Evolutionary conservation across 352 stramenopile genomes (phyloP).

Genomic region (Pythium rishiriense): DNA sequence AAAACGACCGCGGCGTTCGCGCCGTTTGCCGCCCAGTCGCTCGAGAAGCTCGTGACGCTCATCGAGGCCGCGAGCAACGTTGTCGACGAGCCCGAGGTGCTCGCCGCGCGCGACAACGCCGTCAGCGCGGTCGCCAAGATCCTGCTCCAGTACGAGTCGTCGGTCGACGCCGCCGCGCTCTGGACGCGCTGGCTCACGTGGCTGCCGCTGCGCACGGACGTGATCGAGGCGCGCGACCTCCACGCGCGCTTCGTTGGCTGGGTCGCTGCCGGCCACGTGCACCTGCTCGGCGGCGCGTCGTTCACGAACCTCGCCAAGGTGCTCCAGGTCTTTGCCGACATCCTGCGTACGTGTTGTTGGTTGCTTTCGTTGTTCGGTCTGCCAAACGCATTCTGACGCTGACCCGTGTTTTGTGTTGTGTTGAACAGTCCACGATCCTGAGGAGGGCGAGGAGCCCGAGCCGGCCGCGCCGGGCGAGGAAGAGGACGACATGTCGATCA

Average conservation of each 20-base stretch:
- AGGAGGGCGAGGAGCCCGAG: slow-evolving; percentile 51
- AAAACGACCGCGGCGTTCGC: slow-evolving; percentile 73
- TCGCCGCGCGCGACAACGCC: slow-evolving; percentile 77
- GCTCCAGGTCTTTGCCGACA: slow-evolving; percentile 75
- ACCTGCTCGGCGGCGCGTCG: slow-evolving; percentile 60
- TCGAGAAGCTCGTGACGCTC: slow-evolving; percentile 76
- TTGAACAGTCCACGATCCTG: slow-evolving; percentile 58
- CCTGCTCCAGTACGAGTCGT: slow-evolving; percentile 47
- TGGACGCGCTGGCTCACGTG: slow-evolving; percentile 81
- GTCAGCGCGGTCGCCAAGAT: slow-evolving; percentile 86
- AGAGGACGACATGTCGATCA: slow-evolving; percentile 70
- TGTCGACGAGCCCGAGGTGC: slow-evolving; percentile 65
- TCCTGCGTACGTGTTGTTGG: slow-evolving; percentile 58
- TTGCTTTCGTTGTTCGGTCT: background rate
- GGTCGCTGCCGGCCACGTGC: slow-evolving; percentile 53
- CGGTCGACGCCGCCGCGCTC: slow-evolving; percentile 61
- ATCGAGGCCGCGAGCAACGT: slow-evolving; percentile 49
- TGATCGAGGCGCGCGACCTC: slow-evolving; percentile 75
- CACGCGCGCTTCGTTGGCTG: slow-evolving; percentile 72
- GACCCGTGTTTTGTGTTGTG: slow-evolving; percentile 1
- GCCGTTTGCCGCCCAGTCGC: slow-evolving; percentile 57
- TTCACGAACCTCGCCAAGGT: slow-evolving; percentile 66
- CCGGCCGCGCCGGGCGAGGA: slow-evolving; percentile 32
- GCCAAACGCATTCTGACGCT: background rate
- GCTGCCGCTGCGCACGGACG: slow-evolving; percentile 77